Base-by-base conservation (phyloP, 768 basidiomycete genomes). In the Boletus eberwhitei region DNA sequence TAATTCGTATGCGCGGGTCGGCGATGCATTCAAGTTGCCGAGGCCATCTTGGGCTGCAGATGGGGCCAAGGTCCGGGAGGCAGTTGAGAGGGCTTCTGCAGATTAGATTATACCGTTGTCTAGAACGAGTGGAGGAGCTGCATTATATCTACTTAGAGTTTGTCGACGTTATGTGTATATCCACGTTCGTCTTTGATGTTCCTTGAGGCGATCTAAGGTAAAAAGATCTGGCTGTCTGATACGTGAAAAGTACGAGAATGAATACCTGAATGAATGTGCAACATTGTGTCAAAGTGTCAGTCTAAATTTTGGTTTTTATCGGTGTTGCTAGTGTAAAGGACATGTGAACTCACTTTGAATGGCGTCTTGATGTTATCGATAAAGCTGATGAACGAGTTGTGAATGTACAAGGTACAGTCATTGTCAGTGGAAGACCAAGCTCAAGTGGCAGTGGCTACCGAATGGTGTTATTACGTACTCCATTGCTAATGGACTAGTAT, bases 1-100 rank as follows among this genome's bases (percentile, higher is more conserved):
- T 41, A 73, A 71, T 37, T 54, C 70, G 32, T 77, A 75, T 57
- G 68, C 59, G 6, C 59, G 66, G 2, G 54, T 66, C 7, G 65
- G 65, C 1, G 63, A 67, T 17, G 66, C 45, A 14, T 67, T 54
- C n/a, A 58, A 52, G 31, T 35, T 66, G 26, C 4, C 51, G 8
- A 38, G 55, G 8, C 49, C 57, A 6, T 16, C 35, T 8, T 67
- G 65, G 66, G 41, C 47, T 1, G 43, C 38, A 13, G 66, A 65
- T 7, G 50, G 45, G 41, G 31, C 8, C 11, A 49, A 48, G 44
- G 36, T 64, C 12, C 35, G 12, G 3, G 57, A 61, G 8, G 54
- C 48, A 14, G 37, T 66, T 8, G 26, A 39, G 46, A 42, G 4
- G 19, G 26, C 6, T 40, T n/a, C 42, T 4, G 16, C 17, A 13